Percentiles rank a stretch among this genome's conserved stretches.
These are phyloP conservation scores for Clavaria fumosa DNA, from an alignment of 768 basidiomycete species.

Conservation along the genomic window DNA sequence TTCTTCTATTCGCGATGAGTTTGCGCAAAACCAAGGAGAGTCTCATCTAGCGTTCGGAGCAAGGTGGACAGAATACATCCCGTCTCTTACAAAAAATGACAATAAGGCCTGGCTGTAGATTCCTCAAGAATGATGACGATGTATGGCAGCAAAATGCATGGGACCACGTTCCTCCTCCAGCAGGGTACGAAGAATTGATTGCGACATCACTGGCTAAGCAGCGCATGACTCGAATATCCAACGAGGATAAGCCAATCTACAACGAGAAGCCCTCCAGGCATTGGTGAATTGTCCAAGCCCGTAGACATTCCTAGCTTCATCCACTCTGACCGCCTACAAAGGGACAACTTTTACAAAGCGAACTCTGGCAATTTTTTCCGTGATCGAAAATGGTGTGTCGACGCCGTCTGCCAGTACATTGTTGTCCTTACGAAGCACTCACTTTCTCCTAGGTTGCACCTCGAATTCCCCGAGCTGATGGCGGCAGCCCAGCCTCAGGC, in stretches of 20 bases:
- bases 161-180: conserved; percentile 79
- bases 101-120: too few species aligned
- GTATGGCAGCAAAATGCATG: conserved; percentile 84
- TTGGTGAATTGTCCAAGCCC: conserved; percentile 31
- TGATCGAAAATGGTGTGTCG: conserved; percentile 68
- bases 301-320: neutral
- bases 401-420: neutral
- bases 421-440: neutral
- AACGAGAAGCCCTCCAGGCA: conserved; percentile 59
- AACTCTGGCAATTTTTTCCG: conserved; percentile 87
- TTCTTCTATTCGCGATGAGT: conserved; percentile 54
- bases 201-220: conserved; percentile 56
- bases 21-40: too few species aligned
- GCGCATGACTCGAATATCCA: conserved; percentile 53
- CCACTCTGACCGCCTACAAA: conserved; percentile 19
- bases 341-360: conserved; percentile 88
- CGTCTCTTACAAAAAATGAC: too few species aligned
- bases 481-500: conserved; percentile 54
- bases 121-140: conserved; percentile 51
- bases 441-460: conserved; percentile 47
- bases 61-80: conserved; percentile 27
- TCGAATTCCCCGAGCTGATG: conserved; percentile 88
- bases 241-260: conserved; percentile 53
- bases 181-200: conserved; percentile 67
- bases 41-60: conserved; percentile 72